Evolutionary conservation across 2,329 filamentous ascomycete genomes (phyloP).

Genomic region (Botrytis cinerea): DNA sequence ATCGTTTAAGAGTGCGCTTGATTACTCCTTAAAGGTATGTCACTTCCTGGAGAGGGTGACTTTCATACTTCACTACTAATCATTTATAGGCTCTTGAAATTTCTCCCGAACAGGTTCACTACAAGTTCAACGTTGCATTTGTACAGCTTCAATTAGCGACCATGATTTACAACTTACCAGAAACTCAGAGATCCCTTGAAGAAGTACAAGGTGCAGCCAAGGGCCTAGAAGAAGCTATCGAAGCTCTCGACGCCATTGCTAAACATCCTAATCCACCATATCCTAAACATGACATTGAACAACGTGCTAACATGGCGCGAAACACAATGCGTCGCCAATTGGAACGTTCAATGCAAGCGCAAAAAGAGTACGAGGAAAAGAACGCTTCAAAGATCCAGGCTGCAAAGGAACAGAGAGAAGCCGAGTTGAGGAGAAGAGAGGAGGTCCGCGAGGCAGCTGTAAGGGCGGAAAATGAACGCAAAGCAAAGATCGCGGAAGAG

Average conservation of each 20-base stretch:
- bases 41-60: not conserved
- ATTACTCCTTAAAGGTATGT: slow-evolving; percentile 64
- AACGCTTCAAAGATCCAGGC: slow-evolving; percentile 86
- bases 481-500: slow-evolving; percentile 83
- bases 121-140: slow-evolving; percentile 97
- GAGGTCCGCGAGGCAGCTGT: slow-evolving; percentile 69
- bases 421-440: slow-evolving; percentile 75
- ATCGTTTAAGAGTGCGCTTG: slow-evolving; percentile 64
- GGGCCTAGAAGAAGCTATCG: slow-evolving; percentile 85
- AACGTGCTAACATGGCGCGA: slow-evolving; percentile 94
- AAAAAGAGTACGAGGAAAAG: slow-evolving; percentile 89
- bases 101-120: slow-evolving; percentile 81
- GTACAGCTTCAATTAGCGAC: slow-evolving; percentile 93
- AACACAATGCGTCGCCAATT: slow-evolving; percentile 94
- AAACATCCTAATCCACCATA: slow-evolving; percentile 73
- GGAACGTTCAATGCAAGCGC: slow-evolving; percentile 78
- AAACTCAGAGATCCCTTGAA: slow-evolving; percentile 73
- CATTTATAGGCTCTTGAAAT: slow-evolving; percentile 67
- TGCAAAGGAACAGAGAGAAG: slow-evolving; percentile 77
- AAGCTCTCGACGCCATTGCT: slow-evolving; percentile 65
- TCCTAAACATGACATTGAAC: slow-evolving; percentile 85
- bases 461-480: slow-evolving; percentile 70
- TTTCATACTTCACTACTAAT: slow-evolving; percentile 34
- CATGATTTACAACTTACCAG: slow-evolving; percentile 71
- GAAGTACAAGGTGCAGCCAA: slow-evolving; percentile 79